Evolutionary conservation across 257 asterid species (phyloP).

Genomic region (Solanum neorickii): DNA sequence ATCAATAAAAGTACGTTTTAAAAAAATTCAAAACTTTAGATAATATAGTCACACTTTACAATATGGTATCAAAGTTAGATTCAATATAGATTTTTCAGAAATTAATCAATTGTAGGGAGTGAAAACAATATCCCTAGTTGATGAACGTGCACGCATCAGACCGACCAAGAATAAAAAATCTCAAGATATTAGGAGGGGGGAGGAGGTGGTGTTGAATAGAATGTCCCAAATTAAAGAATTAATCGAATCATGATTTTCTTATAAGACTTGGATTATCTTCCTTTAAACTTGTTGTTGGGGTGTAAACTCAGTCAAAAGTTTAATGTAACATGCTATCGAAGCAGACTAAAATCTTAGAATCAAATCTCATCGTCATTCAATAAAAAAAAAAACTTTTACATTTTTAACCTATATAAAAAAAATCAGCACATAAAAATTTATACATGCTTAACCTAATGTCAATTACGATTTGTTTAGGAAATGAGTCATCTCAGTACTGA

Average conservation of each 20-base stretch:
- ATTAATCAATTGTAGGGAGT: too few species aligned
- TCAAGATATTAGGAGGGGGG: too few species aligned
- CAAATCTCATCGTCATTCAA: fast-evolving
- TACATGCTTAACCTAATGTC: too few species aligned
- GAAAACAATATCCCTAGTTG: too few species aligned
- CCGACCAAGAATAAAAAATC: too few species aligned
- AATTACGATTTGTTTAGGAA: background rate
- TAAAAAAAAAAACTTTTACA: fast-evolving
- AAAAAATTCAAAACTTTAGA: too few species aligned
- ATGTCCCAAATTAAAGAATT: background rate
- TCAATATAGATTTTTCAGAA: too few species aligned
- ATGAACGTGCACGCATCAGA: background rate
- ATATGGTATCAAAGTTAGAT: too few species aligned
- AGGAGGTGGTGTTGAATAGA: background rate
- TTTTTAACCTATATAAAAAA: too few species aligned
- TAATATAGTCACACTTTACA: fast-evolving
- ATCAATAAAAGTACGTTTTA: too few species aligned
- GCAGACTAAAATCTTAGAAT: too few species aligned
- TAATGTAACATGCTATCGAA: background rate
- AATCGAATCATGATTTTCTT: background rate
- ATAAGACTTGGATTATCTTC: background rate
- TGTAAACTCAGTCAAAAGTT: fast-evolving
- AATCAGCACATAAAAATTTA: too few species aligned
- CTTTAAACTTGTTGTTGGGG: background rate
- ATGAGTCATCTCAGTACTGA: background rate